These are phyloP conservation scores for Alternaria ethzedia DNA, from an alignment of 2,329 filamentous ascomycete species.

Conservation along the genomic window DNA sequence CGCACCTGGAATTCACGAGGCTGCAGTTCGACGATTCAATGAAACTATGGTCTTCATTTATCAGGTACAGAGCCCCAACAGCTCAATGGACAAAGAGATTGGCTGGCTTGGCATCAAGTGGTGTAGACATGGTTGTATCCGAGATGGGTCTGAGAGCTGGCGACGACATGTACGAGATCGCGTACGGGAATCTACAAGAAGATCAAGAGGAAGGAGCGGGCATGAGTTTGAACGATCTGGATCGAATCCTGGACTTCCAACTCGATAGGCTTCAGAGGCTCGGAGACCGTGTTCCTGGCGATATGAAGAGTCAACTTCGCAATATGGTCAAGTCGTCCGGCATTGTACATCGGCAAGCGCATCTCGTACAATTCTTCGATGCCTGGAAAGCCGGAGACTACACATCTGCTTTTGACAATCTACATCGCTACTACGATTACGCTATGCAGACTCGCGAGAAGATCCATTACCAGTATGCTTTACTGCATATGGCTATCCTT, in stretches of 20 bases:
- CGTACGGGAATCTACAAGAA: conserved; percentile 57
- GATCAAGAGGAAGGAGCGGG: conserved; percentile 48
- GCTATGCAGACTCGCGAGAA: conserved; percentile 85
- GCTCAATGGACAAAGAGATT: conserved; percentile 63
- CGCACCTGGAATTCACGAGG: conserved; percentile 78
- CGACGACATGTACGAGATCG: conserved; percentile 56
- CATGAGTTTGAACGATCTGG: conserved; percentile 79
- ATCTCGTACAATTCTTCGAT: conserved; percentile 88
- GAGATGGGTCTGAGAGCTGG: conserved; percentile 62
- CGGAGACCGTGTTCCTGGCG: conserved; percentile 77
- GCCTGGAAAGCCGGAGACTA: conserved; percentile 92
- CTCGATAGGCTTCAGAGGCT: conserved; percentile 87
- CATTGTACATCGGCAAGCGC: conserved; percentile 73
- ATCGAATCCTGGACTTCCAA: conserved; percentile 84
- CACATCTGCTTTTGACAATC: conserved; percentile 83
- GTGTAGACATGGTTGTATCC: conserved; percentile 67
- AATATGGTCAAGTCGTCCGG: conserved; percentile 71
- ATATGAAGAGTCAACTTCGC: conserved; percentile 74
- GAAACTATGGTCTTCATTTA: conserved; percentile 81
- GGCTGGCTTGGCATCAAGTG: conserved; percentile 35
- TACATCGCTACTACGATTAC: conserved; percentile 97
- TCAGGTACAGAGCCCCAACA: conserved; percentile 80
- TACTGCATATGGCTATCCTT: conserved; percentile 90
- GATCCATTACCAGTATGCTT: conserved; percentile 90
- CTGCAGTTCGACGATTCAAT: conserved; percentile 81